Base-by-base conservation (phyloP, 768 basidiomycete species). In the Kwoniella sp. region DNA sequence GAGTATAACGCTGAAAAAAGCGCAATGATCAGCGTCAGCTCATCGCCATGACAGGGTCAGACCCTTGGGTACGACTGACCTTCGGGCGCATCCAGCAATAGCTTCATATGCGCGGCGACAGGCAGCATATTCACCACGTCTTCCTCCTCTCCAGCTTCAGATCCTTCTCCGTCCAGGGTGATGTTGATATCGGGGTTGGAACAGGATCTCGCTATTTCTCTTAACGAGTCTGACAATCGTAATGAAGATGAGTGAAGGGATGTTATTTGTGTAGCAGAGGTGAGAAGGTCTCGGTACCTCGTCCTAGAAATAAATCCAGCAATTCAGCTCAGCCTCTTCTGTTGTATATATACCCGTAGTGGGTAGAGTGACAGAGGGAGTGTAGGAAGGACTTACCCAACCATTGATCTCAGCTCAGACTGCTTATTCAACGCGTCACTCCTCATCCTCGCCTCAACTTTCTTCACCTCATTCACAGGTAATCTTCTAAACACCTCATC, bases 71-170 rank as follows among this genome's bases (percentile, higher is more conserved):
- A 17, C 22, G 27, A 62, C 70, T 61, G 26, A 79, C 92, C 88
- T 77, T 96, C 93, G 7, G 93, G 92, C 9, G 91, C 88, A 79
- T 96, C 93, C 6, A 96, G 81, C 19, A 96, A 84, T n/a, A 96
- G 81, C 77, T 94, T 95, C 72, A 96, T 84, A 74, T 95, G 91
- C 0, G 91, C 91, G 26, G 92, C 89, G 19, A 93, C 63, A 19
- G 79, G 79, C 15, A 80, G 36, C 51, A 77, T 58, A n/a, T 66
- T 61, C 53, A 71, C 64, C 12, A 68, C 66, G 51, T 73, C 72
- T 49, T 73, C 74, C 2, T 58, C 46, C 17, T 75, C 64, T 15
- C 49, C 58, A 9, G 49, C 58, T 12, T 57, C 61, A 40, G 49
- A 57, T n/a, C 46, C 21, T 8, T 67, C 73, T 13, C 50, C 65